A percentile compares a stretch with the other conserved stretches of the same genome.
phyloP scores from a whole-genome alignment of 805 yeast species.

The Sugiyamaella mastotermitis region DNA sequence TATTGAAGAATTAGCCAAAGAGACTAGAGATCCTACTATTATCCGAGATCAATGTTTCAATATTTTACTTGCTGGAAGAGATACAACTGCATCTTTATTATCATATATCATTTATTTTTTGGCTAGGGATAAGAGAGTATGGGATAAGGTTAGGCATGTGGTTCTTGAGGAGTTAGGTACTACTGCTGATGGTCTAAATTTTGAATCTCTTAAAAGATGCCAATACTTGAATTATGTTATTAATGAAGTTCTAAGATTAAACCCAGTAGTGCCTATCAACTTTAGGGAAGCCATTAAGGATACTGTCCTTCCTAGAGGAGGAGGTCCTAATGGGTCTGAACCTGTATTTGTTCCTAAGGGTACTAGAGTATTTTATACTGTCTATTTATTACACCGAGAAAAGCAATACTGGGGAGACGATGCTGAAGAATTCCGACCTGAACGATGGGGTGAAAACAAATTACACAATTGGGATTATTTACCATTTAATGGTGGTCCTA shows the following conservation, averaged over 20 bases:
- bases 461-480: slow-evolving; percentile 43
- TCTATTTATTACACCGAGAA: slow-evolving; percentile 41
- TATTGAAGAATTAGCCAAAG: slow-evolving; percentile 43
- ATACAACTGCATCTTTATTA: slow-evolving; percentile 48
- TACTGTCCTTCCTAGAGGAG: slow-evolving; percentile 47
- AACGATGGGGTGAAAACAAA: slow-evolving; percentile 39
- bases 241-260: slow-evolving; percentile 45
- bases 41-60: slow-evolving; percentile 48
- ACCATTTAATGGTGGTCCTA: slow-evolving; percentile 52
- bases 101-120: slow-evolving; percentile 41
- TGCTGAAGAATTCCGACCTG: slow-evolving; percentile 41
- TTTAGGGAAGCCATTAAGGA: slow-evolving; percentile 41
- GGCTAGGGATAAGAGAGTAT: slow-evolving; percentile 33
- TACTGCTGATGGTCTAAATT: slow-evolving; percentile 26
- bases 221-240: slow-evolving; percentile 42
- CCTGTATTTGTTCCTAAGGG: slow-evolving; percentile 43
- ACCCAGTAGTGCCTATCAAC: slow-evolving; percentile 48
- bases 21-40: slow-evolving; percentile 42
- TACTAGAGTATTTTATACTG: slow-evolving; percentile 34
- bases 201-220: slow-evolving; percentile 44
- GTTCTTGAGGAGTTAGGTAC: slow-evolving; percentile 34
- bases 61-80: slow-evolving; percentile 51
- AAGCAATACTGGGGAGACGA: slow-evolving; percentile 40
- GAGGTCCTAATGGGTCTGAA: slow-evolving; percentile 36
- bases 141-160: slow-evolving; percentile 33